Base-by-base conservation (phyloP, 176 grass and related monocot genomes). In the Aegilops longissima region DNA sequence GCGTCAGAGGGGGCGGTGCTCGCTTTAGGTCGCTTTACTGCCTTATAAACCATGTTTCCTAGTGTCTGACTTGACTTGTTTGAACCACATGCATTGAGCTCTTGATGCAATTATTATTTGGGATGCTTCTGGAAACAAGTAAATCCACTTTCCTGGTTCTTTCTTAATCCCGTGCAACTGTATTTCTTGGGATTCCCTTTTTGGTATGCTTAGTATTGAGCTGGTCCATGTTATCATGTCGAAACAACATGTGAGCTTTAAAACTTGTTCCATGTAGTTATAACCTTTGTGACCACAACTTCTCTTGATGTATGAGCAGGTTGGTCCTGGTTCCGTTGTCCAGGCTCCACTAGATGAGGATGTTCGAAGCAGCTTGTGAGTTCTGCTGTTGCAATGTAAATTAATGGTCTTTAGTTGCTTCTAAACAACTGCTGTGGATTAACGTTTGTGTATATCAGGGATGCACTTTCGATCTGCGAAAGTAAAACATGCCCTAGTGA, bases 401-500 rank as follows among this genome's bases (percentile, higher is more conserved):
- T 73, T 79, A 80, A 42, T 80, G 6, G 33, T 72, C 36, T 86
- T 88, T 85, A 59, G n/a, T 78, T 49, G 35, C 45, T 95, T 83
- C 13, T 85, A 83, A 89, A 58, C 51, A 84, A 84, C 27, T 88
- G 71, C 2, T 29, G 78, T 86, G 76, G 64, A 83, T 77, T 80
- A 49, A 77, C 54, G 4, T 88, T 49, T 92, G 4, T 89, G 30
- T 88, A 82, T 83, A 81, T 80, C 89, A 98, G 97, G 88, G 88
- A 70, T 76, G 73, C 79, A 56, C 91, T 92, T 45, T 92, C 92
- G 86, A 78, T 86, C 39, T 98, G 97, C 85, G 90, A 96, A 88
- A 98, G 89, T 91, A 91, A 91, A 90, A 94, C 90, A 51, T 98
- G 97, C 68, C 97, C 97, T 72, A 93, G 87, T 83, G 97, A 98